Evolutionary conservation across 1,284 basidiomycete genomes (phyloP), one percentile per base, ranked within the genome.

Genomic region (Xerocomus amazonicus): DNA sequence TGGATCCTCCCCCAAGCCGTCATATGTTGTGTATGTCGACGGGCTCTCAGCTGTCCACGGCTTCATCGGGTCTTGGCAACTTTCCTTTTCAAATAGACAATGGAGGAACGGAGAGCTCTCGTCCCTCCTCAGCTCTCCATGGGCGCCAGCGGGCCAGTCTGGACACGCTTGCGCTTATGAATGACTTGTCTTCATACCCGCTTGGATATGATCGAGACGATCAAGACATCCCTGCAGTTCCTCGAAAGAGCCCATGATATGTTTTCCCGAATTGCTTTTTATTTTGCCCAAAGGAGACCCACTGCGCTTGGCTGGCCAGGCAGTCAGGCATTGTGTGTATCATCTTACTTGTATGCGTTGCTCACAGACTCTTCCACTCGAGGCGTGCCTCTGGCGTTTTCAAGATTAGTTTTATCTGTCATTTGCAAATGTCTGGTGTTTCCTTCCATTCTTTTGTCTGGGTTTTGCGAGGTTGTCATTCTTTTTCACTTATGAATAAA

Each of bases 31-130:
- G 84, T 19, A 70, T 87, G 70, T 89, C 86, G 8, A 83, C 81
- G 1, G 83, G 75, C 10, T 87, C 85, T 26, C 80, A 87, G 61
- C 62, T 84, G 33, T 89, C 87, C 13, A 84, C 84, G 6, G 77
- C 81, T 37, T 87, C 87, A 17, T 83, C 83, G 36, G 87, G 86
- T 37, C 74, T 86, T 52, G 84, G 81, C 31, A 87, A 79, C 48
- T 91, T 90, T 76, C 82, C 86, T 33, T 91, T 91, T 79, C 87
- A 90, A 54, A 88, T 91, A 61, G 87, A 88, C 53, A 73, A 80
- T 35, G 78, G 79, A 51, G 55, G 50, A 43, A 54, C 34, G 31
- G 60, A 70, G 33, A 44, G 59, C 60, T 42, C 58, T 52, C 50
- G 51, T 1, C 42, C 52, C 8, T 47, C 56, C 53, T 71, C 60